Base-by-base conservation (phyloP, 2,329 filamentous ascomycete species). In the Trichoderma afroharzianum region DNA sequence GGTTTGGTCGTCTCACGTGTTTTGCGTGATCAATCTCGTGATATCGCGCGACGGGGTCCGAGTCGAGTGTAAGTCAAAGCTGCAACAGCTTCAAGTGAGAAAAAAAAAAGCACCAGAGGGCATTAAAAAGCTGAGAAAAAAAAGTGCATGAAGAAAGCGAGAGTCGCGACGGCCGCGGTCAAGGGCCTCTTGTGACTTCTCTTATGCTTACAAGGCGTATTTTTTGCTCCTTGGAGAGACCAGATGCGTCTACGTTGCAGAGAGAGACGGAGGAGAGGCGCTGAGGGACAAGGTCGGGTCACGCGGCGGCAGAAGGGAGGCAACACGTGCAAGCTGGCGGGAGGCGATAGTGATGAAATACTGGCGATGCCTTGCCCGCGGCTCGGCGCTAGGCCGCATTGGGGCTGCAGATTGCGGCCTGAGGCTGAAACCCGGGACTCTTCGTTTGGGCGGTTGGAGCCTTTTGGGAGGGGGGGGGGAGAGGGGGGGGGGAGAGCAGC, bases 21-120 rank as follows among this genome's bases (percentile, higher is more conserved):
- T 82, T 80, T 80, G 79, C 78, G 81, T 81, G 81, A 81, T 80
- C 79, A 80, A 84, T 82, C 83, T 84, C 83, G 83, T 84, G 83
- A 84, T 84, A 82, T 84, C 82, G 82, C 82, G 82, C 76, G 74
- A 75, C 75, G 74, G 77, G 74, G 73, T 72, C 73, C 68, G 72
- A 75, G 76, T 74, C 72, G 76, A 61, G 62, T 74, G 69, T 80
- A 80, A 80, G 79, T 79, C 74, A 74, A 72, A 26, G 33, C 63
- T 68, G 61, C 68, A 71, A 66, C 36, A 55, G 53, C 39, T 62
- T 6, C 15, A 18, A 21, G 15, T 21, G 18, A n/a, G n/a, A n/a
- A 30, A 63, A 39, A 72, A 61, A 32, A 33, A 32, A 32, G 43
- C 66, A 61, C 36, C 55, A 71, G 73, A 76, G 73, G 67, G 32